These are phyloP conservation scores for Serendipita sp. DNA, from an alignment of 768 basidiomycete species.

Conservation along the genomic window DNA sequence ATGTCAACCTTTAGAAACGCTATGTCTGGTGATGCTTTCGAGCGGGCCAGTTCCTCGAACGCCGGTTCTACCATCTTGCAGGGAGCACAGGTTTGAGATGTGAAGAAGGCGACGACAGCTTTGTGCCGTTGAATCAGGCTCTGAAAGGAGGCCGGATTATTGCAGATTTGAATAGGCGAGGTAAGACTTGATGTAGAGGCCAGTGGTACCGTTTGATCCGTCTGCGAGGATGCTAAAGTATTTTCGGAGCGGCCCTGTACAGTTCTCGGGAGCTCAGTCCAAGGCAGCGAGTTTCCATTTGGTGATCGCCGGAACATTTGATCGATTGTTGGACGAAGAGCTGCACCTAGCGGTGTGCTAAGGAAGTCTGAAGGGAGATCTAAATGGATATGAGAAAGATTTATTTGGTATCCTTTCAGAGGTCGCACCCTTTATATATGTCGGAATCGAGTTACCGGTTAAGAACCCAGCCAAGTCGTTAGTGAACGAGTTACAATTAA, in stretches of 20 bases:
- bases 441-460: conserved; percentile 66
- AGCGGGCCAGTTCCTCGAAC: conserved; percentile 61
- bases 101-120: conserved; percentile 70
- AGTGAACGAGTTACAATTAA: conserved; percentile 93
- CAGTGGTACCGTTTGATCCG: conserved; percentile 14
- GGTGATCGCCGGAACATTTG: conserved; percentile 54
- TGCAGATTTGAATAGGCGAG: conserved; percentile 51
- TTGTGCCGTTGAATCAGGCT: conserved; percentile 47
- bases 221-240: conserved; percentile 17
- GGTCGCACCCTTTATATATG: conserved; percentile 58
- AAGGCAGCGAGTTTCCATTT: conserved; percentile 25
- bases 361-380: conserved; percentile 73
- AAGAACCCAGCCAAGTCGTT: conserved; percentile 77
- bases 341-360: conserved; percentile 74
- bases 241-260: conserved; percentile 18
- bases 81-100: conserved; percentile 55
- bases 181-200: conserved; percentile 36
- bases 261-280: conserved; percentile 34
- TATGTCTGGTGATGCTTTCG: conserved; percentile 38
- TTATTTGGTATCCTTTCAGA: background rate
- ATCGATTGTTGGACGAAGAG: conserved; percentile 81
- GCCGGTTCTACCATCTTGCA: conserved; percentile 73
- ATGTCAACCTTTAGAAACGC: conserved; percentile 80
- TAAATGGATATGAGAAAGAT: conserved; percentile 15
- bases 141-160: conserved; percentile 58